Percentiles rank a stretch among this genome's conserved stretches.
phyloP scores from a whole-genome alignment of 2,329 filamentous ascomycete species.

The Waltergamsia citrina region DNA sequence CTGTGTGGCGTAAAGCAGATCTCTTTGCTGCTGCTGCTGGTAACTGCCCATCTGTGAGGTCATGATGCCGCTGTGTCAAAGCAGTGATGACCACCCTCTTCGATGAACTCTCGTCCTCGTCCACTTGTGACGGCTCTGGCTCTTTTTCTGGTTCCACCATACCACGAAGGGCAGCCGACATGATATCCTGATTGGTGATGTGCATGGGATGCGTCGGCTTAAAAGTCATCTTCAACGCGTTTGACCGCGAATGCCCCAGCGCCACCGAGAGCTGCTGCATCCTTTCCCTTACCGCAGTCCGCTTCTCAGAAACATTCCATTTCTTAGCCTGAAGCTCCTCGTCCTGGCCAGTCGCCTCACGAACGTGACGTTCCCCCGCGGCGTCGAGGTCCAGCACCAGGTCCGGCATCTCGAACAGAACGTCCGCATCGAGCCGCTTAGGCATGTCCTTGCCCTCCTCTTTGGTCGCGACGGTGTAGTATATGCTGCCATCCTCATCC shows the following conservation, averaged over 20 bases:
- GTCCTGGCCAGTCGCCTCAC: conserved; percentile 24
- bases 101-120: not conserved
- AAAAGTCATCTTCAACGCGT: not conserved
- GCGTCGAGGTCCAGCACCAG: conserved; percentile 44
- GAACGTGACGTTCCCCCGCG: conserved; percentile 31
- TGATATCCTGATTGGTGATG: conserved; percentile 31
- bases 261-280: conserved; percentile 3
- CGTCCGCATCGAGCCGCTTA: not conserved
- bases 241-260: not conserved
- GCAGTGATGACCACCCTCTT: too few species aligned
- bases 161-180: conserved; percentile 26
- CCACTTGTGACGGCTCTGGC: not conserved
- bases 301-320: conserved; percentile 12
- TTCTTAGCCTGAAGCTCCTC: conserved; percentile 14
- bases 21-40: too few species aligned
- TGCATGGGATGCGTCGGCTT: conserved; percentile 20
- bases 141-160: conserved; percentile 4
- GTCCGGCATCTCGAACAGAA: conserved; percentile 24
- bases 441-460: conserved; percentile 2
- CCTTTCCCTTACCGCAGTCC: conserved; percentile 7
- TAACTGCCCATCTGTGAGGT: too few species aligned
- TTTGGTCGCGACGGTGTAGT: conserved; percentile 4
- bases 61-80: too few species aligned
- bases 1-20: too few species aligned
- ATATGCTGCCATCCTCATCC: conserved; percentile 2